These are phyloP conservation scores for Rauvolfia tetraphylla DNA, from an alignment of 257 asterid species.

Conservation along the genomic window DNA sequence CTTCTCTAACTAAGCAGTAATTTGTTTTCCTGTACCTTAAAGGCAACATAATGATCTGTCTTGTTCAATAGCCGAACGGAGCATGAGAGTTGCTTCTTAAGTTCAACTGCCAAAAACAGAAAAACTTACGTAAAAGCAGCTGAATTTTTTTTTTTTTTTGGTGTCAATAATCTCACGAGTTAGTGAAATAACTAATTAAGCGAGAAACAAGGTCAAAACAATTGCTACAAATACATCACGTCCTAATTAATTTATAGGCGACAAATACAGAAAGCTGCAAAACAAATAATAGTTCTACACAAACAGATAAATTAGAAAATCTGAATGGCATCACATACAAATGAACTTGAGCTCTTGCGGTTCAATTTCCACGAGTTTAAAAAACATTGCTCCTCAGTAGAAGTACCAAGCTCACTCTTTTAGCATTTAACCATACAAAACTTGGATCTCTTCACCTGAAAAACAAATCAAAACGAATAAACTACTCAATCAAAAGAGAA, in stretches of 20 bases:
- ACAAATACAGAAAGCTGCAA: background rate
- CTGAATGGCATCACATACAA: conserved; percentile 17
- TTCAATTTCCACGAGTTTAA: conserved; percentile 34
- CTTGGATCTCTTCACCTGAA: conserved; percentile 18
- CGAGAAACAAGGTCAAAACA: background rate
- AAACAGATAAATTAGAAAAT: background rate
- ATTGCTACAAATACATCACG: background rate
- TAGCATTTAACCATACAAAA: background rate
- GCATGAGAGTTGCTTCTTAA: conserved; percentile 36
- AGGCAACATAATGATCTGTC: conserved; percentile 36
- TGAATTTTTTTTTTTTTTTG: background rate
- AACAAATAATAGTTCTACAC: background rate
- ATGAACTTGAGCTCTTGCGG: conserved; percentile 36
- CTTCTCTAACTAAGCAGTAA: background rate
- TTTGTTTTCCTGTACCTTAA: conserved; percentile 30
- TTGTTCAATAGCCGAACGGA: conserved; percentile 32
- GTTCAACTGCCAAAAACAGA: conserved; percentile 30
- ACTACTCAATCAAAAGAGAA: background rate
- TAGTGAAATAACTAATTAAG: background rate
- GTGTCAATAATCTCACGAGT: background rate
- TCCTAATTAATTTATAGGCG: background rate
- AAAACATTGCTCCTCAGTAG: conserved; percentile 24
- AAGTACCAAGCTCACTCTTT: conserved; percentile 3
- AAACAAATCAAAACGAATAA: background rate
- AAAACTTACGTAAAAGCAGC: background rate